Evolutionary conservation across 768 basidiomycete species (phyloP).

Genomic region (Hygrophorus russula): DNA sequence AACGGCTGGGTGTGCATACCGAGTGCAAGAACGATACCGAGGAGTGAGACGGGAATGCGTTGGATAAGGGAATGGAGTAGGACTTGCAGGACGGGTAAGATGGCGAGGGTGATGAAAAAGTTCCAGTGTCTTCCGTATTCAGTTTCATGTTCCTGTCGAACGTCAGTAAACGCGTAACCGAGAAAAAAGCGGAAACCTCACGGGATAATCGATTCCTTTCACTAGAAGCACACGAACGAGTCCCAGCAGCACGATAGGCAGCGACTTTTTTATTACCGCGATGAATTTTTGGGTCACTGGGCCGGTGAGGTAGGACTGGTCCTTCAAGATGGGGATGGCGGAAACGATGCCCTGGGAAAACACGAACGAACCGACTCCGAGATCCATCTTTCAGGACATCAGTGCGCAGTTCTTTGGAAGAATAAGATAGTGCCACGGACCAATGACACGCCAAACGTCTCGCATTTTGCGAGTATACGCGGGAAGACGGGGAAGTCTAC

Average conservation of each 20-base stretch:
- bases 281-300: slow-evolving; percentile 42
- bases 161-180: background rate
- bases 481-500: slow-evolving; percentile 96
- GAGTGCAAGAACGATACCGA: slow-evolving; percentile 52
- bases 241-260: slow-evolving; percentile 66
- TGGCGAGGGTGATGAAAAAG: slow-evolving; percentile 88
- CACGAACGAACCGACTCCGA: slow-evolving; percentile 95
- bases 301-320: slow-evolving; percentile 39
- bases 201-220: slow-evolving; percentile 91
- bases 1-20: slow-evolving; percentile 24
- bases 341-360: slow-evolving; percentile 93
- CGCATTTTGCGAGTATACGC: slow-evolving; percentile 79
- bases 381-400: slow-evolving; percentile 67
- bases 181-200: slow-evolving; percentile 22
- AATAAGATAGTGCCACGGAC: slow-evolving; percentile 28
- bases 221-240: slow-evolving; percentile 72
- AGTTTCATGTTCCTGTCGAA: slow-evolving; percentile 71
- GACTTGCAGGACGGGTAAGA: slow-evolving; percentile 66
- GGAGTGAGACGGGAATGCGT: slow-evolving; percentile 41
- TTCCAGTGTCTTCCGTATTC: slow-evolving; percentile 99
- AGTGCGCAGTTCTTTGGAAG: background rate
- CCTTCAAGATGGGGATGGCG: slow-evolving; percentile 67
- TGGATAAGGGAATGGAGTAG: slow-evolving; percentile 54
- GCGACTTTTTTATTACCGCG: slow-evolving; percentile 38
- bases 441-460: slow-evolving; percentile 89